Percentiles rank a stretch among this genome's conserved stretches.
Evolutionary conservation across 805 yeast genomes (phyloP).

Genomic region (Wickerhamomyces bovis): DNA sequence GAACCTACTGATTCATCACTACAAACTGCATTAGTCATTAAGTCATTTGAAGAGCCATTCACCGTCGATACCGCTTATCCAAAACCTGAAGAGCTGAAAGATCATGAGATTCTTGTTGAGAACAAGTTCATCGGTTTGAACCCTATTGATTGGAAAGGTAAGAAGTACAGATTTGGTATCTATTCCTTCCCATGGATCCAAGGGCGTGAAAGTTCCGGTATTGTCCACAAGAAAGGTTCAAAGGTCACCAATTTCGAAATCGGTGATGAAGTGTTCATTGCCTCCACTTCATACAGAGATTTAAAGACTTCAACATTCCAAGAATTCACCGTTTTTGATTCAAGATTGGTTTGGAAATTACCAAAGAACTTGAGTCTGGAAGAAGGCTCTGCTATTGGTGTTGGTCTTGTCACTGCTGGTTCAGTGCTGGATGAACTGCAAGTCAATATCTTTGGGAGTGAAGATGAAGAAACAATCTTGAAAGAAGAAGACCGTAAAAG

Average conservation of each 20-base stretch:
- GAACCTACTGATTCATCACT: conserved; percentile 9
- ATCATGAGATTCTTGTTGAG: conserved; percentile 26
- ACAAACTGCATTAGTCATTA: conserved; percentile 23
- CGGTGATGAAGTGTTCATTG: conserved; percentile 36
- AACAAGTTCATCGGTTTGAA: conserved; percentile 36
- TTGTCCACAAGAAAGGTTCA: conserved; percentile 30
- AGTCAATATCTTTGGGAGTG: conserved; percentile 14
- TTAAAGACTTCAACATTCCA: conserved; percentile 42
- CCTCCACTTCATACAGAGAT: conserved; percentile 43
- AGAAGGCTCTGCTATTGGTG: conserved; percentile 41
- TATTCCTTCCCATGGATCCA: conserved; percentile 45
- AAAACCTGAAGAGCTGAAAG: conserved; percentile 19
- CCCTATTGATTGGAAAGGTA: conserved; percentile 46
- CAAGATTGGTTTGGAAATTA: conserved; percentile 39
- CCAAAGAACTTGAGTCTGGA: conserved; percentile 31
- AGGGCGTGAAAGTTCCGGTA: conserved; percentile 42
- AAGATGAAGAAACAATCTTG: conserved; percentile 5
- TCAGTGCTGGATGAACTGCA: conserved; percentile 26
- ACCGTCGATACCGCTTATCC: conserved; percentile 13
- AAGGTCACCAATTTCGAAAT: conserved; percentile 26
- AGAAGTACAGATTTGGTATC: conserved; percentile 39
- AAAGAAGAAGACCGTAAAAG: conserved; percentile 12
- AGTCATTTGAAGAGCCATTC: conserved; percentile 24
- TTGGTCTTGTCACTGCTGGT: conserved; percentile 41
- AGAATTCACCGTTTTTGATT: conserved; percentile 38